These are phyloP conservation scores for Elsinoe perseae DNA, from an alignment of 2,329 filamentous ascomycete species.

Conservation along the genomic window DNA sequence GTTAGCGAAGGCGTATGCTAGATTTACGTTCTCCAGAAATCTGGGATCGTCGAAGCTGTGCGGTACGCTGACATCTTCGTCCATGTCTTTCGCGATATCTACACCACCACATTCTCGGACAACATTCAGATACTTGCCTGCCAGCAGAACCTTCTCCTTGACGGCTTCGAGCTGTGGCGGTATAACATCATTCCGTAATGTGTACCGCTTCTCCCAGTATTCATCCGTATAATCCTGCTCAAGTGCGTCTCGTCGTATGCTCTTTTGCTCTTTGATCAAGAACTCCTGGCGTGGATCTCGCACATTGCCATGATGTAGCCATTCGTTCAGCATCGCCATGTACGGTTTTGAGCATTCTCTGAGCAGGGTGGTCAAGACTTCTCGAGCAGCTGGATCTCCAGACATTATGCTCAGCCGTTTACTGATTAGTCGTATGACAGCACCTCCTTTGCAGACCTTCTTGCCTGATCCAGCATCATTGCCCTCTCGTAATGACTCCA, in stretches of 20 bases:
- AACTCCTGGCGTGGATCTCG: constrained; percentile 92
- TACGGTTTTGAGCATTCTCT: constrained; percentile 88
- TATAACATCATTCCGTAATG: constrained; percentile 81
- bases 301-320: constrained; percentile 93
- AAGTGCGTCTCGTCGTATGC: constrained; percentile 80
- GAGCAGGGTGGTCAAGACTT: constrained; percentile 71
- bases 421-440: constrained; percentile 81
- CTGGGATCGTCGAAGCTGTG: constrained; percentile 82
- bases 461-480: constrained; percentile 77
- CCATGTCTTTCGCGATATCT: constrained; percentile 56
- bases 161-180: constrained; percentile 86
- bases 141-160: constrained; percentile 88
- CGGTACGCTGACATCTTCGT: constrained; percentile 84
- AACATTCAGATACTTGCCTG: constrained; percentile 96
- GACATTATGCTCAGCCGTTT: constrained; percentile 81
- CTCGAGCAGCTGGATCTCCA: constrained; percentile 80
- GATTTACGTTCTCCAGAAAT: constrained; percentile 93
- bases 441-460: constrained; percentile 93
- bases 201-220: constrained; percentile 98
- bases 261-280: constrained; percentile 89
- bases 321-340: constrained; percentile 97
- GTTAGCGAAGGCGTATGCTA: constrained; percentile 90
- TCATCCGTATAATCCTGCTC: constrained; percentile 98
- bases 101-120: constrained; percentile 95
- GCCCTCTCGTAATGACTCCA: constrained; percentile 81